Conservation (phyloP, 441 rosid genomes). For the Pelargonium fulgidum region DNA sequence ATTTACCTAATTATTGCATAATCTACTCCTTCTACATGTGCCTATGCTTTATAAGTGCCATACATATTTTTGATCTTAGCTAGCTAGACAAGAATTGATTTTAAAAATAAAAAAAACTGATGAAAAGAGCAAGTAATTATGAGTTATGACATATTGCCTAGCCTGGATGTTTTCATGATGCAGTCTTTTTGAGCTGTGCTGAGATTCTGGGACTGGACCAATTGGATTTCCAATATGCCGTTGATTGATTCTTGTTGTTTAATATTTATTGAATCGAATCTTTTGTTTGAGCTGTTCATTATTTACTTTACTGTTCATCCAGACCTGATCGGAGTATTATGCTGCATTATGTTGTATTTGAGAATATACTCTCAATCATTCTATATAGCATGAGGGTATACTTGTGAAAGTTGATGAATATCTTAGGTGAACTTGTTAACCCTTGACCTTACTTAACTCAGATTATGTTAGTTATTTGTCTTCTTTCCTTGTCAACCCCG, state of each 20-base stretch:
- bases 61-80: too few species aligned
- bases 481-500: background rate
- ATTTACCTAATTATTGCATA: background rate
- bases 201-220: slow-evolving; percentile 28
- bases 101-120: slow-evolving; percentile 33
- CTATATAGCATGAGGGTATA: background rate
- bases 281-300: background rate
- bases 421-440: background rate
- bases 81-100: slow-evolving; percentile 23
- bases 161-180: slow-evolving; percentile 39
- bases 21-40: too few species aligned
- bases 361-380: background rate
- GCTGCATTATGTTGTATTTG: background rate
- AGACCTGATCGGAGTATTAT: background rate
- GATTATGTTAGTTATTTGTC: background rate
- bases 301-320: background rate
- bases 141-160: slow-evolving; percentile 24
- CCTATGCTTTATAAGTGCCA: too few species aligned
- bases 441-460: background rate
- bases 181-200: slow-evolving; percentile 35
- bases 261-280: background rate
- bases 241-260: slow-evolving; percentile 40
- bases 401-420: background rate
- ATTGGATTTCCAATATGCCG: slow-evolving; percentile 27
- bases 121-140: slow-evolving; percentile 49